Evolutionary conservation across 768 basidiomycete species (phyloP), one percentile per base, ranked within the genome.

Genomic region (Strobilomyces dryophilus): DNA sequence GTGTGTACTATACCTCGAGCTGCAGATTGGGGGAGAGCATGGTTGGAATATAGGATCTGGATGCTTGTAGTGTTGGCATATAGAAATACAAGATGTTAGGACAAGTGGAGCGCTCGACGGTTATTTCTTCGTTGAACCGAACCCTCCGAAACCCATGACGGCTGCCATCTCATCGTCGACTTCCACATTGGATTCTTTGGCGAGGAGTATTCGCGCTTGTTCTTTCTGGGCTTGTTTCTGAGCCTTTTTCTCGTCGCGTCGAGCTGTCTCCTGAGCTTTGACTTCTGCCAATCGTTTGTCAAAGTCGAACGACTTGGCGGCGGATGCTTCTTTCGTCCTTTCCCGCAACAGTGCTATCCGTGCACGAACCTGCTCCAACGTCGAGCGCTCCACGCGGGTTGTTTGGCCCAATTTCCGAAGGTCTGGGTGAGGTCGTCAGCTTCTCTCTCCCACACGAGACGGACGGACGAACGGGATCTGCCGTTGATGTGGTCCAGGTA

Each of bases 401-500:
- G 92, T 92, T 73, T 98, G 97, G n/a, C 97, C 97, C n/a, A 98
- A 62, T 24, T 78, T 81, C 39, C 93, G 85, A 47, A 99, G 77
- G 77, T 99, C 97, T 98, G 67, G 7, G 34, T 41, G 2, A 45
- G 24, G 11, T 10, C 29, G 21, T 62, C 12, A 58, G 21, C 29
- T 27, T n/a, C n/a, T 14, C 27, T 26, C 34, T 37, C 35, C 36
- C 47, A 51, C 8, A 36, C 8, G 17, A 2, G 40, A n/a, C 51
- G 52, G 47, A 43, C 45, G 47, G 9, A 82, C 93, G 63, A 68
- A 98, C 95, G 95, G 49, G 83, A 83, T 76, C 94, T 80, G 54
- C 92, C 86, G 71, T 99, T 99, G 51, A 99, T 82, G 65, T 99
- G 97, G 66, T 98, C 95, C 44, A 99, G 74, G 67, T 98, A 98